A percentile compares a stretch with the other conserved stretches of the same genome.
Evolutionary conservation across 139 green algal species (phyloP).

Genomic region (Chlorella sp.): DNA sequence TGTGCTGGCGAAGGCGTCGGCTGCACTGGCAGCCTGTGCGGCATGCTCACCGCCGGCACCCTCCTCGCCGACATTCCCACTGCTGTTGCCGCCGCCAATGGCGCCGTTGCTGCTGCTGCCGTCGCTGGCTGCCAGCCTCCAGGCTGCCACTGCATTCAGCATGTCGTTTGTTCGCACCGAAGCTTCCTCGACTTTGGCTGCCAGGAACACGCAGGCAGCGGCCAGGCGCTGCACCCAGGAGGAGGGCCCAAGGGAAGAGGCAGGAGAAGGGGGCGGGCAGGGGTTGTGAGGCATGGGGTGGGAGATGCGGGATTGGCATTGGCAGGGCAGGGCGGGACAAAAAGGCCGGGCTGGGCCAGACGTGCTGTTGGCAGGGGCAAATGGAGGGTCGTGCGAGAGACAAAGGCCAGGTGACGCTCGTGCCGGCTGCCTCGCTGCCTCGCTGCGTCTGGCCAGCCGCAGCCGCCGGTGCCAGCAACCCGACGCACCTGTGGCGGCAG

Average conservation of each 20-base stretch:
- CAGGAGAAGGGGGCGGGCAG: neutral
- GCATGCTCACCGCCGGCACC: too few species aligned
- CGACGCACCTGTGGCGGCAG: slow-evolving; percentile 2
- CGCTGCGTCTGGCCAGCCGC: too few species aligned
- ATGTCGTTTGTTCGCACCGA: slow-evolving; percentile 49
- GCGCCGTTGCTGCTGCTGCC: neutral
- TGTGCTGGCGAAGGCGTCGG: neutral
- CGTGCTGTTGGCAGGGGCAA: neutral
- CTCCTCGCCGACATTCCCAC: too few species aligned
- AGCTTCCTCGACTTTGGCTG: slow-evolving; percentile 49
- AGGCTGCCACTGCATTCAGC: slow-evolving; percentile 40
- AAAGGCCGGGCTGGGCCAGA: too few species aligned
- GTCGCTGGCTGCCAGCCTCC: too few species aligned
- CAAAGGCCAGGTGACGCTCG: neutral
- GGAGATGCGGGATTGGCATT: neutral
- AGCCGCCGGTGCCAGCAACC: neutral
- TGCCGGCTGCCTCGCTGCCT: neutral
- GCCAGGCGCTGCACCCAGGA: slow-evolving; percentile 25
- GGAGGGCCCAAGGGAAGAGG: neutral
- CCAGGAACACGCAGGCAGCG: slow-evolving; percentile 45
- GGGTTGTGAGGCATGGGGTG: neutral
- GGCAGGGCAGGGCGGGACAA: too few species aligned
- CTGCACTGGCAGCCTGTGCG: neutral
- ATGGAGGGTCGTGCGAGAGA: too few species aligned
- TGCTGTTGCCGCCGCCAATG: neutral